These are phyloP conservation scores for Linum usitatissimum DNA, from an alignment of 345 rosid genomes.

Conservation along the genomic window DNA sequence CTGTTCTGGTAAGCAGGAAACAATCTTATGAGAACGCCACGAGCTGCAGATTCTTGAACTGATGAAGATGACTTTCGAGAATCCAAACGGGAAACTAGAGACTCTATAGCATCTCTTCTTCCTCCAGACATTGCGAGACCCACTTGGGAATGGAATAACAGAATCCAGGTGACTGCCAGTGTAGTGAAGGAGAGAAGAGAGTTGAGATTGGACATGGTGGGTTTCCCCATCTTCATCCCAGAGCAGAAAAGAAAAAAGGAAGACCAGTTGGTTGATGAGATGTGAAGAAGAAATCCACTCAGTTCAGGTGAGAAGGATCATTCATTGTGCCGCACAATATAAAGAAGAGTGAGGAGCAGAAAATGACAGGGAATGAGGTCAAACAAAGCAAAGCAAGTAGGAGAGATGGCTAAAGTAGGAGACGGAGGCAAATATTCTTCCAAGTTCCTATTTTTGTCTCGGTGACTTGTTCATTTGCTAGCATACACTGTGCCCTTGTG, in stretches of 20 bases:
- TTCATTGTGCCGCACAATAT: too few species aligned
- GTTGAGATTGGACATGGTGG: conserved; percentile 2
- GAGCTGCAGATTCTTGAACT: conserved; percentile 65
- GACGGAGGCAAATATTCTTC: not conserved
- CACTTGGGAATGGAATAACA: not conserved
- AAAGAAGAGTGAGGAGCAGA: not conserved
- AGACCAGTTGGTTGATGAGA: not conserved
- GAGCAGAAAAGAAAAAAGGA: not conserved
- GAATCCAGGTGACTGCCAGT: conserved; percentile 9
- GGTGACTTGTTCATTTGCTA: too few species aligned
- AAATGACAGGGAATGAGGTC: not conserved
- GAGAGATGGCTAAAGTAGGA: not conserved
- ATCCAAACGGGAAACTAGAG: conserved; percentile 46
- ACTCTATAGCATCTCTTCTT: conserved; percentile 22
- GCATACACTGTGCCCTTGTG: too few species aligned
- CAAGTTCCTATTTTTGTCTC: too few species aligned
- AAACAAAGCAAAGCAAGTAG: not conserved
- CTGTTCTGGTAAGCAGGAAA: conserved; percentile 52
- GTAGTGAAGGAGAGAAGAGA: conserved; percentile 10
- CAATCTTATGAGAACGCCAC: conserved; percentile 55
- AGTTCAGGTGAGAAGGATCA: not conserved
- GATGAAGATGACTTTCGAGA: conserved; percentile 41
- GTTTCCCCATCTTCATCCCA: not conserved
- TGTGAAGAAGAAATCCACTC: not conserved
- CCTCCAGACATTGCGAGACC: conserved; percentile 15